Conservation (phyloP, 2,329 filamentous ascomycete species). For the Coniochaeta ligniaria region DNA sequence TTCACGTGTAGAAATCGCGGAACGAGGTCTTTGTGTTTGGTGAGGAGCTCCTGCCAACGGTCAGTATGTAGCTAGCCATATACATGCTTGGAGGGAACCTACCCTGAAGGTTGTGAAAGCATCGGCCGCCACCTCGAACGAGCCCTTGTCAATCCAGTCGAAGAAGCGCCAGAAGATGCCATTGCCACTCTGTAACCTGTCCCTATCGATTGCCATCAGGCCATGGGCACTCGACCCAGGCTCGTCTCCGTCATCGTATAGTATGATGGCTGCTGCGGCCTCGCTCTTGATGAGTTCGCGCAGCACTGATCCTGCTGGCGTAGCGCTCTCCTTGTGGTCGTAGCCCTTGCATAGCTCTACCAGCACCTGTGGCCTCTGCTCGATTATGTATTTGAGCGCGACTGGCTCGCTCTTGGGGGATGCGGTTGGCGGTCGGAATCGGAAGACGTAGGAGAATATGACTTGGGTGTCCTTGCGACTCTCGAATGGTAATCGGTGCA, state of each 20-base stretch:
- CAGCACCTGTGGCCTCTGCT: slow-evolving; percentile 78
- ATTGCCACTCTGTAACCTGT: slow-evolving; percentile 65
- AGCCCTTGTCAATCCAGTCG: slow-evolving; percentile 92
- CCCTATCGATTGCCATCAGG: slow-evolving; percentile 69
- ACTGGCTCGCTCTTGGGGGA: slow-evolving; percentile 68
- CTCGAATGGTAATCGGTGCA: slow-evolving; percentile 87
- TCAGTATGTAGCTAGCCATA: background rate
- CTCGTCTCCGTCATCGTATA: slow-evolving; percentile 81
- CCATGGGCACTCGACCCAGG: slow-evolving; percentile 67
- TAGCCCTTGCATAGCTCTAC: slow-evolving; percentile 86
- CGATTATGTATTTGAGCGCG: slow-evolving; percentile 82
- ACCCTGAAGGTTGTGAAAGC: slow-evolving; percentile 96
- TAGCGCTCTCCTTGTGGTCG: slow-evolving; percentile 82
- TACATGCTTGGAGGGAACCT: slow-evolving; percentile 14
- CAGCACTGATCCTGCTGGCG: slow-evolving; percentile 82
- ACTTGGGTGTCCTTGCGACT: slow-evolving; percentile 92
- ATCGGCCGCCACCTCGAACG: slow-evolving; percentile 94
- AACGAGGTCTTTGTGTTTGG: slow-evolving; percentile 86
- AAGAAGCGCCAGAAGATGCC: slow-evolving; percentile 98
- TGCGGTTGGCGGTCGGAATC: slow-evolving; percentile 68
- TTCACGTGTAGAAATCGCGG: slow-evolving; percentile 82
- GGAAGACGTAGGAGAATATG: slow-evolving; percentile 91
- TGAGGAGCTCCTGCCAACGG: slow-evolving; percentile 69
- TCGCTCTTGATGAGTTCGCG: slow-evolving; percentile 87
- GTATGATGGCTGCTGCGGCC: slow-evolving; percentile 79